Base-by-base conservation (phyloP, 495 filamentous ascomycete genomes). In the Aspergillus bertholletiae region DNA sequence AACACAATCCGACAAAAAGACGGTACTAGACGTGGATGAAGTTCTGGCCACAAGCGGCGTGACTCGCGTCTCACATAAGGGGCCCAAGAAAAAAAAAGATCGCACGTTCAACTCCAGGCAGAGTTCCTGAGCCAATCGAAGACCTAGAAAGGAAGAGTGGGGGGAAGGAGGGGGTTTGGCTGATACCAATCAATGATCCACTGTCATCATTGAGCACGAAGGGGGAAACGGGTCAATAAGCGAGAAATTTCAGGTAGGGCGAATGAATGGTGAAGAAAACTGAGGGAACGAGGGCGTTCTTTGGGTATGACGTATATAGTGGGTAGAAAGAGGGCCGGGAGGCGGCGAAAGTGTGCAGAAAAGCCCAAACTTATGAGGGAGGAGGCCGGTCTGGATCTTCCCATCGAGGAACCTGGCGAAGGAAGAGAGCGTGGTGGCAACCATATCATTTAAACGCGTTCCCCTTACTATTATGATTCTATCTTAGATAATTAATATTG, bases 171-270 rank as follows among this genome's bases (percentile, higher is more conserved):
- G 55, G 59, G 51, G 49, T 45, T 54, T 53, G 48, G 45, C 55
- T 66, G 59, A 68, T 67, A 40, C 37, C 37, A 17, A 70, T 70
- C 59, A 61, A 58, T 66, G 62, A 59, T 61, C 61, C 63, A 64
- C 59, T 53, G 56, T 58, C 64, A 64, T 68, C 47, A 20, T 50
- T 46, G 52, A 58, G 49, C 27, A 46, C 27, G 32, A 49, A 56
- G 46, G 54, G 30, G 27, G 40, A 37, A 46, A 51, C 53, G 55
- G 37, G 47, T 54, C 37, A 54, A 59, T 51, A 56, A 55, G 40
- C 50, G 55, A 48, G 52, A 54, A 49, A 52, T 51, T 45, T 54
- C 41, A 46, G 51, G 56, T 51, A 50, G 51, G 55, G 46, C 49
- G 37, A 62, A 59, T 59, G 59, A 54, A 58, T n/a, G 55, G 41